phyloP scores from a whole-genome alignment of 306 rosid species.

The Calophaca sinica region DNA sequence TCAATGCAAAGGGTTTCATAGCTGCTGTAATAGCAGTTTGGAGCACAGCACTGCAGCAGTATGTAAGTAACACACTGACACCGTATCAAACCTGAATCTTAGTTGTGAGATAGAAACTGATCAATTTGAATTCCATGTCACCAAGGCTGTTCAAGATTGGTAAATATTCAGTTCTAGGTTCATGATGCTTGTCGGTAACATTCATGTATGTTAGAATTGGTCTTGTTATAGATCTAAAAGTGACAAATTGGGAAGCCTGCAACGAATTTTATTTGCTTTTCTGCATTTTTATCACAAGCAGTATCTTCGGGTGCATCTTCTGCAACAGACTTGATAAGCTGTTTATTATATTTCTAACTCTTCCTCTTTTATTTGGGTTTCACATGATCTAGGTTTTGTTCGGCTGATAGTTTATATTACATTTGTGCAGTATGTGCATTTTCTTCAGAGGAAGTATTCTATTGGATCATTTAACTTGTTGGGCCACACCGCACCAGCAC shows the following conservation, averaged over 20 bases:
- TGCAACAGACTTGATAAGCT: slow-evolving; percentile 14
- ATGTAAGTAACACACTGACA: slow-evolving; percentile 64
- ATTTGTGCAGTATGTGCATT: slow-evolving; percentile 78
- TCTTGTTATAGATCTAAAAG: slow-evolving; percentile 30
- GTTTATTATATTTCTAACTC: slow-evolving; percentile 12
- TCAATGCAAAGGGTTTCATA: slow-evolving; percentile 77
- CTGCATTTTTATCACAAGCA: slow-evolving; percentile 10
- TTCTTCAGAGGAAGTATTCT: slow-evolving; percentile 81
- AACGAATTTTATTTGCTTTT: slow-evolving; percentile 20
- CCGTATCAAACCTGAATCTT: neutral
- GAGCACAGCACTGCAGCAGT: slow-evolving; percentile 85
- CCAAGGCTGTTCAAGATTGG: slow-evolving; percentile 36
- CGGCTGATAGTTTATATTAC: slow-evolving; percentile 41
- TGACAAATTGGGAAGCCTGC: slow-evolving; percentile 30
- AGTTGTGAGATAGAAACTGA: no score
- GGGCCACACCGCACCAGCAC: slow-evolving; percentile 90
- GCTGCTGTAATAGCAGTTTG: slow-evolving; percentile 82
- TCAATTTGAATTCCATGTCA: slow-evolving; percentile 40
- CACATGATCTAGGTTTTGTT: slow-evolving; percentile 25
- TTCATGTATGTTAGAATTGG: slow-evolving; percentile 23
- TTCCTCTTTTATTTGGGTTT: slow-evolving; percentile 17
- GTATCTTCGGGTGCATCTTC: slow-evolving; percentile 9
- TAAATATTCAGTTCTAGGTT: slow-evolving; percentile 37
- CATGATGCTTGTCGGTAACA: slow-evolving; percentile 38
- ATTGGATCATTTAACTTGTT: slow-evolving; percentile 82